These are phyloP conservation scores for Zelonia costaricensis DNA, from an alignment of 208 protist species.

Conservation along the genomic window DNA sequence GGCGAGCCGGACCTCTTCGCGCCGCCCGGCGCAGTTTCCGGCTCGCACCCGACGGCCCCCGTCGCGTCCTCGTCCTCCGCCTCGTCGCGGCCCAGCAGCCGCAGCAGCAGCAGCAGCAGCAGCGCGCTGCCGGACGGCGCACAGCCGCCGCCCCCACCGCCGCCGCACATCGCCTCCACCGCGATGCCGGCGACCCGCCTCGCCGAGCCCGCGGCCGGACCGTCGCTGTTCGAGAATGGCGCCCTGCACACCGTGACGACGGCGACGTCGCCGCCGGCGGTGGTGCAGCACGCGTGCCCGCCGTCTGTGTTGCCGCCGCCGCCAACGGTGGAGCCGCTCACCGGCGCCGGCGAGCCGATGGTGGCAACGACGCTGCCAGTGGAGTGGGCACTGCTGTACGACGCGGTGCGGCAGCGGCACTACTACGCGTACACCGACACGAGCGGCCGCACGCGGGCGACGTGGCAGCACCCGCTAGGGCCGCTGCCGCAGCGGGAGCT, in stretches of 20 bases:
- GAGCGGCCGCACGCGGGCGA: constrained; percentile 30
- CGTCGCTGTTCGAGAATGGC: constrained; percentile 18
- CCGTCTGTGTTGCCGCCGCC: constrained; percentile 21
- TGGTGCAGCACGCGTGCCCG: constrained; percentile 17
- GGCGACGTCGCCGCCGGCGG: constrained; percentile 17
- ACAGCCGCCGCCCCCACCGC: no score
- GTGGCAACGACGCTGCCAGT: constrained; percentile 55
- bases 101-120: no score
- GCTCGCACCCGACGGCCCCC: no score
- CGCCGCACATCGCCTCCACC: not conserved
- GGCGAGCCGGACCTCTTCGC: no score
- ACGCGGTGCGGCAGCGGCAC: constrained; percentile 45
- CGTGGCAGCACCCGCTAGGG: constrained; percentile 72
- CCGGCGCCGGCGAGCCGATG: constrained; percentile 45
- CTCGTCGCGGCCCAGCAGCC: no score
- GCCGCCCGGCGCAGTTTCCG: no score
- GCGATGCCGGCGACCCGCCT: no score
- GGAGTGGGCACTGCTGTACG: constrained; percentile 64
- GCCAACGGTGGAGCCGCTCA: no score
- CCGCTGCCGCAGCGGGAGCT: constrained; percentile 43
- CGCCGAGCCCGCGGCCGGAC: not conserved
- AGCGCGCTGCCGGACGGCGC: no score
- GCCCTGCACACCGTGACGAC: constrained; percentile 16
- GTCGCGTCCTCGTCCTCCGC: no score
- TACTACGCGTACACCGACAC: constrained; percentile 64